These are phyloP conservation scores for Poa annua DNA, from an alignment of 176 grass and related monocot species.

Conservation along the genomic window DNA sequence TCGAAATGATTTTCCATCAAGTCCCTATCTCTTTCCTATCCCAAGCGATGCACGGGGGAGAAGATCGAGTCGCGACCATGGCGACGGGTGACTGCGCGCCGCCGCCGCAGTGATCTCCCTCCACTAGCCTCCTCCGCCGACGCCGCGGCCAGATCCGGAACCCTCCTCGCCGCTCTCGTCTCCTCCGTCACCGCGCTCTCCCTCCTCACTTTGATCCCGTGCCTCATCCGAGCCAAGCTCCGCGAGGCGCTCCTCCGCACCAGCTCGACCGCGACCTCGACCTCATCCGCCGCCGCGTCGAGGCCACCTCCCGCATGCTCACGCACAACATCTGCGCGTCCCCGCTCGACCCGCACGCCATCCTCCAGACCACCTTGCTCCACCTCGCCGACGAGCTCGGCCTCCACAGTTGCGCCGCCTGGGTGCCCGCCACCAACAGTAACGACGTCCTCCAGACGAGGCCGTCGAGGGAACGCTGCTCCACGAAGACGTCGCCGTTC, in stretches of 20 bases:
- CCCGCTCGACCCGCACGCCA: constrained; percentile 48
- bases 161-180: constrained; percentile 27
- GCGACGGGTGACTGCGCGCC: too few species aligned
- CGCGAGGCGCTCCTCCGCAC: constrained; percentile 20
- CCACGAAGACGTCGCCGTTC: too few species aligned
- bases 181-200: constrained; percentile 26
- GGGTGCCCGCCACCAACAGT: too few species aligned
- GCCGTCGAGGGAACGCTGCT: too few species aligned
- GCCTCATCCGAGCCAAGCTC: constrained; percentile 27
- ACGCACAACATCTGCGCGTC: constrained; percentile 48
- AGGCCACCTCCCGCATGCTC: constrained; percentile 46
- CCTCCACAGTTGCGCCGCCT: constrained; percentile 62
- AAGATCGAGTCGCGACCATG: too few species aligned
- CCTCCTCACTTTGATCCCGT: constrained; percentile 28
- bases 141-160: too few species aligned
- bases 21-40: too few species aligned
- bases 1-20: too few species aligned
- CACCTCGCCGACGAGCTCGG: constrained; percentile 60
- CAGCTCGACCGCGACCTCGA: constrained; percentile 22
- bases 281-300: constrained; percentile 23
- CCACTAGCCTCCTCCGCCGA: too few species aligned
- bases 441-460: too few species aligned
- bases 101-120: too few species aligned
- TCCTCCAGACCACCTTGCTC: constrained; percentile 67
- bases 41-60: too few species aligned